These are phyloP conservation scores for Erigeron philadelphicus DNA, from an alignment of 140 eudicot genomes.

Conservation along the genomic window DNA sequence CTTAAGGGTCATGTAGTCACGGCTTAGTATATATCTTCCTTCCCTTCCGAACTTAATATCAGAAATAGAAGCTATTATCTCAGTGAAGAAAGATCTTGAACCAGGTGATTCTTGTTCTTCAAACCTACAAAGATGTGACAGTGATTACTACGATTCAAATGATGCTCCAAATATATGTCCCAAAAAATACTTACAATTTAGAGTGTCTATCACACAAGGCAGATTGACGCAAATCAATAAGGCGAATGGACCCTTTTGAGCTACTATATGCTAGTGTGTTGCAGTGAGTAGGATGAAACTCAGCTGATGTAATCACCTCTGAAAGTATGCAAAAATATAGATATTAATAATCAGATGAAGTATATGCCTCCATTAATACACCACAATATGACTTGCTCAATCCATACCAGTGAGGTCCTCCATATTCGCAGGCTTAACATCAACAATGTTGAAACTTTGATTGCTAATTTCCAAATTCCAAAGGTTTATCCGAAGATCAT, in stretches of 20 bases:
- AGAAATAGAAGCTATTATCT: slow-evolving; percentile 90
- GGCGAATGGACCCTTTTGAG: slow-evolving; percentile 96
- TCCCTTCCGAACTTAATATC: slow-evolving; percentile 82
- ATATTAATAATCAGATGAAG: too few species aligned
- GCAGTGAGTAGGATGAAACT: slow-evolving; percentile 93
- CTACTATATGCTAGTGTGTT: slow-evolving; percentile 88
- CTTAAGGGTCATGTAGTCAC: slow-evolving; percentile 99
- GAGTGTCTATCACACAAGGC: slow-evolving; percentile 92
- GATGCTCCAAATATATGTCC: neutral
- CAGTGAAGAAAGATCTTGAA: slow-evolving; percentile 86
- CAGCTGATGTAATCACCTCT: slow-evolving; percentile 99
- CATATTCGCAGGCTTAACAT: slow-evolving; percentile 84
- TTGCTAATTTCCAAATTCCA: slow-evolving; percentile 96
- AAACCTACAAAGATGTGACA: slow-evolving; percentile 47
- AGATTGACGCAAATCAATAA: slow-evolving; percentile 92
- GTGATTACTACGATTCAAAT: neutral
- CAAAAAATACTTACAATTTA: slow-evolving; percentile 59
- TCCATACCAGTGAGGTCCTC: slow-evolving; percentile 90
- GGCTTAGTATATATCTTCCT: slow-evolving; percentile 86
- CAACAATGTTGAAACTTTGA: slow-evolving; percentile 94
- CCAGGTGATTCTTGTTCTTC: slow-evolving; percentile 97
- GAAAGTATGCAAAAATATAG: slow-evolving; percentile 26
- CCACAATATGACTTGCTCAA: slow-evolving; percentile 5
- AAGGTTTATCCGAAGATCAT: slow-evolving; percentile 90
- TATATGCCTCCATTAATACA: neutral